These are phyloP conservation scores for Gossypium mustelinum DNA, from an alignment of 345 rosid species.

Conservation along the genomic window DNA sequence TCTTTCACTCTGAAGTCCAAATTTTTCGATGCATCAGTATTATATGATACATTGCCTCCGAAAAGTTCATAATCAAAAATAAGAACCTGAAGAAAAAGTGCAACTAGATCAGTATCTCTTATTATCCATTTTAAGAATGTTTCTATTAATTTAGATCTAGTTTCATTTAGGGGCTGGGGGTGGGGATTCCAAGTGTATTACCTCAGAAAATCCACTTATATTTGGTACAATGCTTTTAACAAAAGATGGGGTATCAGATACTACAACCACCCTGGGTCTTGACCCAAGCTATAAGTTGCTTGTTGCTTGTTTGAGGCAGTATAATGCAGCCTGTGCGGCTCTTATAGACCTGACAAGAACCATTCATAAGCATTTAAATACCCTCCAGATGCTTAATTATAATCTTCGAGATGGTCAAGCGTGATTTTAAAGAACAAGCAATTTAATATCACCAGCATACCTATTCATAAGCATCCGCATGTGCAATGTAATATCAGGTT, in stretches of 20 bases:
- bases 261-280: slow-evolving; percentile 66
- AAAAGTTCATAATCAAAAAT: slow-evolving; percentile 70
- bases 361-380: neutral
- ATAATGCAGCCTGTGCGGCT: slow-evolving; percentile 64
- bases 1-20: slow-evolving; percentile 76
- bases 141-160: neutral
- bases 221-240: slow-evolving; percentile 41
- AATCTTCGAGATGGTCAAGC: neutral
- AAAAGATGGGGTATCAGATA: slow-evolving; percentile 84
- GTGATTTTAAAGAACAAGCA: neutral
- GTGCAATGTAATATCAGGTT: slow-evolving; percentile 88
- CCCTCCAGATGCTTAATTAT: neutral
- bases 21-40: slow-evolving; percentile 32
- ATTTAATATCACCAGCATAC: slow-evolving; percentile 25
- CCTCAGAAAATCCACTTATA: slow-evolving; percentile 78
- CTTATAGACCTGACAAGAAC: slow-evolving; percentile 55
- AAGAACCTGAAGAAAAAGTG: slow-evolving; percentile 49
- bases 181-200: slow-evolving; percentile 21
- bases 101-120: slow-evolving; percentile 11
- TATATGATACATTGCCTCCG: slow-evolving; percentile 51
- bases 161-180: neutral
- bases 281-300: slow-evolving; percentile 29
- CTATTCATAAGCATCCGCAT: slow-evolving; percentile 89
- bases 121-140: neutral
- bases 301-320: slow-evolving; percentile 58